phyloP scores from a whole-genome alignment of 768 basidiomycete species.

The Tricholoma hemisulphureum region DNA sequence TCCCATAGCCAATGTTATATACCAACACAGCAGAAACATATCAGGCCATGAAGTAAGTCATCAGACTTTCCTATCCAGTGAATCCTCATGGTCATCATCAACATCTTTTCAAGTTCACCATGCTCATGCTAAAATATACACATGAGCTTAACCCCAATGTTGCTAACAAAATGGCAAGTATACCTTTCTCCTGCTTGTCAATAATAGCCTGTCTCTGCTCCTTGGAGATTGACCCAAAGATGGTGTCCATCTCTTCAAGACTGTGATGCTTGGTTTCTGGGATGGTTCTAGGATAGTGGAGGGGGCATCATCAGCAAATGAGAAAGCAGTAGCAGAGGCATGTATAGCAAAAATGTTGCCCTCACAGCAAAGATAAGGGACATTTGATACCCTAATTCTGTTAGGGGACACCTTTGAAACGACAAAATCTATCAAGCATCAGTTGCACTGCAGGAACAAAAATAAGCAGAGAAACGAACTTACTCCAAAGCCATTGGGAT shows the following conservation, averaged over 20 bases:
- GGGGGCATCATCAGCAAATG: too few species aligned
- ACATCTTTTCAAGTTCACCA: neutral
- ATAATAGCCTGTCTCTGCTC: slow-evolving; percentile 57
- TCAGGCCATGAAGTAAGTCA: too few species aligned
- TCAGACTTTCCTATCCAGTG: neutral
- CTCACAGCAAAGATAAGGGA: slow-evolving; percentile 78
- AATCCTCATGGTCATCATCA: neutral
- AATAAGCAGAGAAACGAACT: slow-evolving; percentile 16
- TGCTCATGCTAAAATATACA: neutral
- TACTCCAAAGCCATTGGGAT: slow-evolving; percentile 83
- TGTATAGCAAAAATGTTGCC: slow-evolving; percentile 64
- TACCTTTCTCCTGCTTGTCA: slow-evolving; percentile 40
- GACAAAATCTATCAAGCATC: slow-evolving; percentile 48
- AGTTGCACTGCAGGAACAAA: neutral
- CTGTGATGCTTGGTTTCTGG: slow-evolving; percentile 63
- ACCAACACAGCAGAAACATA: too few species aligned
- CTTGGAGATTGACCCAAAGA: slow-evolving; percentile 55
- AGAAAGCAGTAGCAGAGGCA: slow-evolving; percentile 1
- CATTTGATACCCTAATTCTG: slow-evolving; percentile 65
- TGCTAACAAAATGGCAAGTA: neutral
- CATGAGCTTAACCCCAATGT: too few species aligned
- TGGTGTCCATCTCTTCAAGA: slow-evolving; percentile 54
- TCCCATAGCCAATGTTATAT: too few species aligned
- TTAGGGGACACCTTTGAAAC: slow-evolving; percentile 44
- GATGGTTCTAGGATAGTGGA: slow-evolving; percentile 38